phyloP scores from a whole-genome alignment of 176 grass and related monocot genomes.

The Otatea glauca region DNA sequence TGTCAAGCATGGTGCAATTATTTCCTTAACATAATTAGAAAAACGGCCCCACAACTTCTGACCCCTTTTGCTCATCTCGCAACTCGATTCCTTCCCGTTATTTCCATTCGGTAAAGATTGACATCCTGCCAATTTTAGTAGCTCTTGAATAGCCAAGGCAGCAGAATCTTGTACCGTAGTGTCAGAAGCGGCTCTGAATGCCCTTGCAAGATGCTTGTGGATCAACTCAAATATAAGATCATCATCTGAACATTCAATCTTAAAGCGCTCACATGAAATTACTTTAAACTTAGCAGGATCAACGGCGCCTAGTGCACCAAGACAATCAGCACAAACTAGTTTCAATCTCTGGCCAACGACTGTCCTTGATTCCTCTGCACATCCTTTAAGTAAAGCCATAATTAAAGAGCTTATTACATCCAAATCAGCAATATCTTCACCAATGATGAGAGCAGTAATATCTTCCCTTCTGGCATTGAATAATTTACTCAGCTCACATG shows the following conservation, averaged over 20 bases:
- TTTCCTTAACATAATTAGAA: constrained; percentile 95
- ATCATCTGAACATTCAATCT: constrained; percentile 99
- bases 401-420: constrained; percentile 90
- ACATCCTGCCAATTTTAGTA: constrained; percentile 84
- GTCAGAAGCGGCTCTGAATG: constrained; percentile 92
- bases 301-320: constrained; percentile 91
- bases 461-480: constrained; percentile 79
- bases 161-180: constrained; percentile 92
- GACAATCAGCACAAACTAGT: constrained; percentile 86
- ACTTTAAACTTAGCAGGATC: constrained; percentile 96
- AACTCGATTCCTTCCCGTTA: constrained; percentile 45
- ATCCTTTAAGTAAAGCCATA: constrained; percentile 81
- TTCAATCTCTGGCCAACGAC: constrained; percentile 86
- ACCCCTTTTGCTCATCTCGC: constrained; percentile 69
- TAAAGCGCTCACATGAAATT: constrained; percentile 81
- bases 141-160: constrained; percentile 97
- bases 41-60: constrained; percentile 87
- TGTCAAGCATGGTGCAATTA: constrained; percentile 93
- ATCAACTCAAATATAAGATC: constrained; percentile 99
- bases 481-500: constrained; percentile 85
- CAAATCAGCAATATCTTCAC: constrained; percentile 75
- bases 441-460: constrained; percentile 82
- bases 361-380: constrained; percentile 89
- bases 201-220: constrained; percentile 92
- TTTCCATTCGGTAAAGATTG: constrained; percentile 65